Evolutionary conservation across 2,329 filamentous ascomycete genomes (phyloP).

Genomic region (Pyrenophora seminiperda): DNA sequence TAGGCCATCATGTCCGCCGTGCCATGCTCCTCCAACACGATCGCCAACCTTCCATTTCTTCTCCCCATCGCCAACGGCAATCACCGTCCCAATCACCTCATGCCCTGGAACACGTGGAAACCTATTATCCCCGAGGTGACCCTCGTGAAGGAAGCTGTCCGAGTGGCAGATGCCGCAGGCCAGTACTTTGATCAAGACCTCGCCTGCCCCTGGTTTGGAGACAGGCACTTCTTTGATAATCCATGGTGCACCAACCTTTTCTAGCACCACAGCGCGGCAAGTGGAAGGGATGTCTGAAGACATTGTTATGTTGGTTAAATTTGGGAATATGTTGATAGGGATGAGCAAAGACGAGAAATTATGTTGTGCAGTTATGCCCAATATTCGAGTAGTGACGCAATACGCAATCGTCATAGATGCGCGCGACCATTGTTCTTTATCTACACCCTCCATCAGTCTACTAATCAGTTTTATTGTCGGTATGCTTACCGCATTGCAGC

Average conservation of each 20-base stretch:
- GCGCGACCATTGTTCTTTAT: slow-evolving; percentile 1
- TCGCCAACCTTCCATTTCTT: slow-evolving; percentile 67
- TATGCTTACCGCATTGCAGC: not conserved
- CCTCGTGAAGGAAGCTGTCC: slow-evolving; percentile 53
- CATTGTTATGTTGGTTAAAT: not conserved
- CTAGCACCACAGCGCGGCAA: slow-evolving; percentile 69
- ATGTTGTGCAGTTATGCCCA: not conserved
- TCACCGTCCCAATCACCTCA: slow-evolving; percentile 72
- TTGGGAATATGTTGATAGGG: not conserved
- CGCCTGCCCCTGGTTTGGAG: slow-evolving; percentile 58
- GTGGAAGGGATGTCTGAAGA: slow-evolving; percentile 58
- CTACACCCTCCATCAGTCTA: not conserved
- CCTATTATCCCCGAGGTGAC: slow-evolving; percentile 19
- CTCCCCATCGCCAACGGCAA: slow-evolving; percentile 63
- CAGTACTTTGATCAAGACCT: slow-evolving; percentile 72
- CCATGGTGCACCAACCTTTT: slow-evolving; percentile 58
- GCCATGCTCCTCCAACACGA: slow-evolving; percentile 70
- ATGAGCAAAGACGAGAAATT: not conserved
- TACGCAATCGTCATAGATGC: not conserved
- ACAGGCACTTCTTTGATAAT: slow-evolving; percentile 65
- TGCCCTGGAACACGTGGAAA: slow-evolving; percentile 70
- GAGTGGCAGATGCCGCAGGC: slow-evolving; percentile 75
- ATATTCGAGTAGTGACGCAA: too few species aligned
- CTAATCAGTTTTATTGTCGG: slow-evolving; percentile 2
- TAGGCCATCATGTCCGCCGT: slow-evolving; percentile 66